Evolutionary conservation across 192 early-diverging fungal genomes (phyloP).

Genomic region (Backusella morwellensis): DNA sequence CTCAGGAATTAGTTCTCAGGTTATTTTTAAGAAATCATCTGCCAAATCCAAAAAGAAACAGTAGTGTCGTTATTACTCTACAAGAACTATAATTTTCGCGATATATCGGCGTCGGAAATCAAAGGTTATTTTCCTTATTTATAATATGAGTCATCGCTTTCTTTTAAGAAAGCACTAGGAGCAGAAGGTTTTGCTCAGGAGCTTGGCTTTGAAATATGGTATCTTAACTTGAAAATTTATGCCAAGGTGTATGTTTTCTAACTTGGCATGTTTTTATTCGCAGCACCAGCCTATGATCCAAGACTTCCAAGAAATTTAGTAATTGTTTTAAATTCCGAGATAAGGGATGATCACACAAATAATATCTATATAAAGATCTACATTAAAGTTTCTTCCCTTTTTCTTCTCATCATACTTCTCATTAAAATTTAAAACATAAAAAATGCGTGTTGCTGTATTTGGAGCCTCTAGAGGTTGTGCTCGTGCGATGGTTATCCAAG

Average conservation of each 20-base stretch:
- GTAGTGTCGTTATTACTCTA: too few species aligned
- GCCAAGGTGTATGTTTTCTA: neutral
- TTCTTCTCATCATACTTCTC: neutral
- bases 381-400: neutral
- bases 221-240: neutral
- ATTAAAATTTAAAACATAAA: neutral
- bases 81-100: too few species aligned
- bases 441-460: constrained; percentile 14
- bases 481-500: constrained; percentile 22
- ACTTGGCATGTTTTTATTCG: neutral
- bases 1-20: too few species aligned
- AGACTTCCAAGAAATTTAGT: neutral
- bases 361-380: neutral
- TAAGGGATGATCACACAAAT: neutral
- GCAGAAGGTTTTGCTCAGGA: neutral
- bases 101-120: too few species aligned
- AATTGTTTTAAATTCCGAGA: neutral
- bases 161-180: neutral
- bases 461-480: constrained; percentile 19
- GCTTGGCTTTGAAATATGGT: neutral
- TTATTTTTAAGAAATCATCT: too few species aligned
- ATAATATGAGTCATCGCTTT: neutral
- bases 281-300: neutral
- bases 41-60: too few species aligned
- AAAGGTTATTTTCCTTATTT: neutral